Evolutionary conservation across 163 green algal genomes (phyloP).

Genomic region (Coccomyxa subellipsoidea): DNA sequence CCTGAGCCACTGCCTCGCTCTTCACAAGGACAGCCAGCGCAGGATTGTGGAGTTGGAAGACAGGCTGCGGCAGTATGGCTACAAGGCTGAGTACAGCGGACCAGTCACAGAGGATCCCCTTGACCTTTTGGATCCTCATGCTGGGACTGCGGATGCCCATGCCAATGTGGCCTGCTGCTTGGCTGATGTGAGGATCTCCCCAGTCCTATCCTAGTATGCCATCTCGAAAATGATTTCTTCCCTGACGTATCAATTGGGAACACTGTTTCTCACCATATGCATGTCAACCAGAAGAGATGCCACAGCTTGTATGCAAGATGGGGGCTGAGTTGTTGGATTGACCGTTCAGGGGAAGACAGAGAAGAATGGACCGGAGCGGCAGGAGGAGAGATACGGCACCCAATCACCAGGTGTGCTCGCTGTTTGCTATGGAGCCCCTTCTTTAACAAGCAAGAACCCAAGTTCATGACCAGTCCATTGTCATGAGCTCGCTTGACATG

Average conservation of each 20-base stretch:
- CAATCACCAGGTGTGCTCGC: neutral
- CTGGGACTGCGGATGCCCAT: neutral
- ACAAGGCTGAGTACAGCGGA: constrained; percentile 4
- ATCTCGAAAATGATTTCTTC: no score
- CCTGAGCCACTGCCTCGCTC: constrained; percentile 7
- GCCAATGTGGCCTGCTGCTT: neutral
- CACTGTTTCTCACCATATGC: no score
- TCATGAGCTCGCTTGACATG: no score
- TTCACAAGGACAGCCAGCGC: constrained; percentile 4
- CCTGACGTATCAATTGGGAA: no score
- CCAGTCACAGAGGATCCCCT: neutral
- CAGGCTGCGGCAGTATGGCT: constrained; percentile 10
- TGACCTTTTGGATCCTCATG: neutral
- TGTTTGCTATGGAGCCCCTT: neutral
- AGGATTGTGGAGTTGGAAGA: neutral
- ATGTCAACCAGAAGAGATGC: no score
- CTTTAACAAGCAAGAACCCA: neutral
- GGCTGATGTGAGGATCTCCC: neutral
- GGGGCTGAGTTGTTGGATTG: no score
- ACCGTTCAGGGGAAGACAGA: neutral
- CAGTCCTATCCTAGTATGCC: no score
- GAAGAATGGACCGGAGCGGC: neutral
- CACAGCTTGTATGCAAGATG: no score
- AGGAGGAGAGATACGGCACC: neutral
- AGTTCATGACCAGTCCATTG: no score